Evolutionary conservation across 805 yeast species (phyloP).

Genomic region (Cyberlindnera japonica): DNA sequence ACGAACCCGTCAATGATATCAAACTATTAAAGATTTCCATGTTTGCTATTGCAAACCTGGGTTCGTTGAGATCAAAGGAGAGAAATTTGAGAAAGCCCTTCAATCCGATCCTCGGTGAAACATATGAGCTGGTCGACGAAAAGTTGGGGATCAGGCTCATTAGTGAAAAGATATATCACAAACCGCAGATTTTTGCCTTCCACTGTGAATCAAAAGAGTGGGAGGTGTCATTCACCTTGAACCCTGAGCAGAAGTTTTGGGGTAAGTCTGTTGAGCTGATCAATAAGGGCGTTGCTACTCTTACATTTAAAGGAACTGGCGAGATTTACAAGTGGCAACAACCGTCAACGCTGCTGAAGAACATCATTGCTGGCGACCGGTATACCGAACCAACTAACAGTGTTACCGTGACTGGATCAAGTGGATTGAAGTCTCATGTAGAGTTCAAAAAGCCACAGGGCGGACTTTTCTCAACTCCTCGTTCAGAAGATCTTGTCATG

Average conservation of each 20-base stretch:
- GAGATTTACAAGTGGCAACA: constrained; percentile 74
- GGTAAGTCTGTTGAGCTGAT: constrained; percentile 86
- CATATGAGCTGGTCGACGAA: constrained; percentile 84
- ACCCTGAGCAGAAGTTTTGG: constrained; percentile 89
- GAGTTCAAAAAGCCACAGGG: constrained; percentile 57
- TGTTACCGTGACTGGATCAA: constrained; percentile 61
- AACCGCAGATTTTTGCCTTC: constrained; percentile 82
- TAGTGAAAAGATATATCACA: constrained; percentile 83
- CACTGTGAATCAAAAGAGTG: constrained; percentile 71
- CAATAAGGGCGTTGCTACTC: constrained; percentile 64
- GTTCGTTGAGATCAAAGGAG: constrained; percentile 68
- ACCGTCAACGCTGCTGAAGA: constrained; percentile 79
- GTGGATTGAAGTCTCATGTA: constrained; percentile 66
- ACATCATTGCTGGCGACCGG: constrained; percentile 91
- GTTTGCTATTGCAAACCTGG: constrained; percentile 73
- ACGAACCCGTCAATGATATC: constrained; percentile 43
- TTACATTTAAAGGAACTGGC: constrained; percentile 56
- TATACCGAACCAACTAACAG: constrained; percentile 82
- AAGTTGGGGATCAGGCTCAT: constrained; percentile 71
- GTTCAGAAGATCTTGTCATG: constrained; percentile 68
- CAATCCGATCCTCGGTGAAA: constrained; percentile 91
- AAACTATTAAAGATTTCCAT: constrained; percentile 69
- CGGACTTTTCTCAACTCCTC: constrained; percentile 73
- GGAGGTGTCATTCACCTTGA: constrained; percentile 60
- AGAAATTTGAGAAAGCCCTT: constrained; percentile 87